Percentiles rank a stretch among this genome's conserved stretches.
Conservation (phyloP, 305 asterid genomes). For the Fraxinus latifolia region DNA sequence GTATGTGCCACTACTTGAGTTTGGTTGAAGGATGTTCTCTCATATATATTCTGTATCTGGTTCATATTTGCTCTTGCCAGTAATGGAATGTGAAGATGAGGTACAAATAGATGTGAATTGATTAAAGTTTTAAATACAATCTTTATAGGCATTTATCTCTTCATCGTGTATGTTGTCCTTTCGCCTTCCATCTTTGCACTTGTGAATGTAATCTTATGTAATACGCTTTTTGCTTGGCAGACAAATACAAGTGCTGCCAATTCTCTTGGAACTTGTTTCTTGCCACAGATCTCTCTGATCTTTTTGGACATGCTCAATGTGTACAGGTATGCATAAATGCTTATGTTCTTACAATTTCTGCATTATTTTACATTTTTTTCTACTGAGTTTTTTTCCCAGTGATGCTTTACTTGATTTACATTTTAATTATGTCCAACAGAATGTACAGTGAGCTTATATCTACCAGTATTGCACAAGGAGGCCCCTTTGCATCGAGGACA, state of each 20-base stretch:
- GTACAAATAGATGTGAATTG: background rate
- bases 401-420: background rate
- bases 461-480: constrained; percentile 87
- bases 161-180: background rate
- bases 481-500: constrained; percentile 86
- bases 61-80: background rate
- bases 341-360: background rate
- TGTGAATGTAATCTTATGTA: background rate
- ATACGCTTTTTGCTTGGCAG: constrained; percentile 42
- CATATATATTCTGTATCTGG: background rate
- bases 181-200: constrained; percentile 7
- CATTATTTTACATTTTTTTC: background rate
- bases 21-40: constrained; percentile 3
- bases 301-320: constrained; percentile 99
- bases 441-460: constrained; percentile 98
- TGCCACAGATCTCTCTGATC: constrained; percentile 76
- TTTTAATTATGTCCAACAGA: constrained; percentile 50
- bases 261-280: constrained; percentile 84
- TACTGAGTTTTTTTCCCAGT: background rate
- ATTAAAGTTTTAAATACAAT: background rate
- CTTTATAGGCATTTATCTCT: background rate
- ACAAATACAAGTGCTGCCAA: constrained; percentile 92
- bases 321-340: constrained; percentile 54
- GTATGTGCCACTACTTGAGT: background rate
- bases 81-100: background rate